Base-by-base conservation (phyloP, 345 rosid genomes). In the Draba incana region DNA sequence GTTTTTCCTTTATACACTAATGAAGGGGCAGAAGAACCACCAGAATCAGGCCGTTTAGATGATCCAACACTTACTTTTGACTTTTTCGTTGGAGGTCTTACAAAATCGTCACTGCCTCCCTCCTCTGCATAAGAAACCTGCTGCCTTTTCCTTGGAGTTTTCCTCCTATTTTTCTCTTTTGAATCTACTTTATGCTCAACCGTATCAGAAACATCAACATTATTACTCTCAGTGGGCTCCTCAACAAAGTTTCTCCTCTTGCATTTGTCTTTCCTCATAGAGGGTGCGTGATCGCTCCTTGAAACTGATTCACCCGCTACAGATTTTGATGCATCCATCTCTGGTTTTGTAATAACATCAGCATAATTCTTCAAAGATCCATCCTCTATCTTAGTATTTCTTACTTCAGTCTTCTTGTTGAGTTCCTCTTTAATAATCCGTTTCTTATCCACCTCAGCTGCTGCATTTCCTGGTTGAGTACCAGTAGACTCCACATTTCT, bases 101-200 rank as follows among this genome's bases (percentile, higher is more conserved):
- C 60, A 70, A 68, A 47, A 67, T 82, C 82, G 65, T 72, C 80
- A 52, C 51, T 71, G 24, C 53, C 50, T 45, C 64, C 53, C 10
- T 79, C 74, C 66, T 81, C 84, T 42, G 66, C 44, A 52, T 66
- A 74, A 55, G 78, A 77, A 48, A 75, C 68, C 10, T 65, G 66
- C 61, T 78, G 87, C 71, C 73, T 82, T 45, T 58, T 77, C 81
- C 90, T 83, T 44, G 77, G 60, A 57, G 92, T 84, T 75, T 75
- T 82, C 76, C 89, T 78, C 50, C 63, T 33, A 7, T 53, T 54
- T 66, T 75, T 66, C 71, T 75, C 79, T 48, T 74, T 55, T 23
- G 25, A 30, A 58, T 12, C 62, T 43, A n/a, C 51, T 79, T 70
- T 62, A 45, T 15, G 71, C 27, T 70, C 76, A 45, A 13, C 13